Conservation (phyloP, 139 green algal genomes). For the Closterium sp. region DNA sequence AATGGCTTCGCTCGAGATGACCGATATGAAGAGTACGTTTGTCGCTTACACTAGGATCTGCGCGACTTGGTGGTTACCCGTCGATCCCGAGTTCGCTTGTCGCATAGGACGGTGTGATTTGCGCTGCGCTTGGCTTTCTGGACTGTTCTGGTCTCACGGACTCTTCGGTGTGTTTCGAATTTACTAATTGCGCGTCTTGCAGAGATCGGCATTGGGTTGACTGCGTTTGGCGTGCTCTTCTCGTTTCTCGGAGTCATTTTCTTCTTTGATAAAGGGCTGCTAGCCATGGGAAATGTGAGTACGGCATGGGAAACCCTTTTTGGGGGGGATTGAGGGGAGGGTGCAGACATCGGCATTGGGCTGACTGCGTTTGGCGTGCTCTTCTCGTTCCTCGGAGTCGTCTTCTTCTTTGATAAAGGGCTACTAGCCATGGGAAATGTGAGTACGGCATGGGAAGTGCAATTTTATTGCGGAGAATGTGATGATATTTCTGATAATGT, state of each 20-base stretch:
- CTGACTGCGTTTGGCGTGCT: constrained; percentile 89
- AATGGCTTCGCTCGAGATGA: constrained; percentile 46
- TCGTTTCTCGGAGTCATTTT: constrained; percentile 89
- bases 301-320: too few species aligned
- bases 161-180: background rate
- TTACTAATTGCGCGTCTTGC: constrained; percentile 20
- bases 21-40: constrained; percentile 48
- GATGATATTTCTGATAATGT: too few species aligned
- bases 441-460: background rate
- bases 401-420: constrained; percentile 95
- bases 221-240: constrained; percentile 89
- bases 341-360: constrained; percentile 93
- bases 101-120: background rate
- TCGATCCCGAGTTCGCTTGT: background rate
- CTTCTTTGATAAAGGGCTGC: constrained; percentile 92
- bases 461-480: too few species aligned
- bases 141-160: background rate
- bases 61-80: background rate
- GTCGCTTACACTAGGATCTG: background rate
- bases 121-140: background rate
- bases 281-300: constrained; percentile 95
- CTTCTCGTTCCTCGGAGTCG: constrained; percentile 88
- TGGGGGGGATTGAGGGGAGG: too few species aligned
- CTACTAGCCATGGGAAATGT: constrained; percentile 98
- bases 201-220: constrained; percentile 97